These are phyloP conservation scores for Cordyceps militaris DNA, from an alignment of 2,329 filamentous ascomycete species.

Conservation along the genomic window DNA sequence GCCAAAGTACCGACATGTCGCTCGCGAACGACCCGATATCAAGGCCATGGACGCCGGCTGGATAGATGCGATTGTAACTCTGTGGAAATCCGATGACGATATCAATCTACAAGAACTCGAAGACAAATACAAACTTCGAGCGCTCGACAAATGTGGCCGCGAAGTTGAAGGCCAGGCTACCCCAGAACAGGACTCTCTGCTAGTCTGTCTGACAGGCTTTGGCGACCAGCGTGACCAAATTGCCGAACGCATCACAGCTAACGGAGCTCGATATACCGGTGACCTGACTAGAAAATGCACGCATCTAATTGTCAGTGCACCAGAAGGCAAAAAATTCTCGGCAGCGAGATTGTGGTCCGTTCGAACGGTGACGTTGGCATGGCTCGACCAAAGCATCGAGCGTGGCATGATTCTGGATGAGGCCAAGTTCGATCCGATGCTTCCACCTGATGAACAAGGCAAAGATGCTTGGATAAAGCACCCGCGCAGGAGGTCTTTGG, in stretches of 20 bases:
- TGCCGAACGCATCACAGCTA: slow-evolving; percentile 55
- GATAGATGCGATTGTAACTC: slow-evolving; percentile 70
- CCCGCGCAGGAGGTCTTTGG: slow-evolving; percentile 38
- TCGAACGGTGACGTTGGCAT: slow-evolving; percentile 71
- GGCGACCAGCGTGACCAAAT: slow-evolving; percentile 62
- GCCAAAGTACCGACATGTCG: slow-evolving; percentile 92
- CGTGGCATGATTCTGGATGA: slow-evolving; percentile 91
- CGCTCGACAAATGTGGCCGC: slow-evolving; percentile 50
- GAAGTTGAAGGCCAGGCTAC: slow-evolving; percentile 23
- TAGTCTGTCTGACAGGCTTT: slow-evolving; percentile 52
- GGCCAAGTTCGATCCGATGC: slow-evolving; percentile 67
- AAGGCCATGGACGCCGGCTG: slow-evolving; percentile 75
- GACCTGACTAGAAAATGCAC: slow-evolving; percentile 82
- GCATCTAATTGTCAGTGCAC: slow-evolving; percentile 73
- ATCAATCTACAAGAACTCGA: slow-evolving; percentile 69
- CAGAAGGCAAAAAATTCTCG: slow-evolving; percentile 83
- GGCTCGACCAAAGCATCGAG: slow-evolving; percentile 76
- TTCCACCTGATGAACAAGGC: slow-evolving; percentile 66
- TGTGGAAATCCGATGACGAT: slow-evolving; percentile 76
- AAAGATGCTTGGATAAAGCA: slow-evolving; percentile 63
- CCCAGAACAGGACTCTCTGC: slow-evolving; percentile 28
- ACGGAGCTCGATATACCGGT: slow-evolving; percentile 79
- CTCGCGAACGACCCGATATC: slow-evolving; percentile 79
- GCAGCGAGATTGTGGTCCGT: slow-evolving; percentile 81
- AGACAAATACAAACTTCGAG: slow-evolving; percentile 53